phyloP scores from a whole-genome alignment of 1,284 basidiomycete genomes.

The Crucibulum cyathiforme region DNA sequence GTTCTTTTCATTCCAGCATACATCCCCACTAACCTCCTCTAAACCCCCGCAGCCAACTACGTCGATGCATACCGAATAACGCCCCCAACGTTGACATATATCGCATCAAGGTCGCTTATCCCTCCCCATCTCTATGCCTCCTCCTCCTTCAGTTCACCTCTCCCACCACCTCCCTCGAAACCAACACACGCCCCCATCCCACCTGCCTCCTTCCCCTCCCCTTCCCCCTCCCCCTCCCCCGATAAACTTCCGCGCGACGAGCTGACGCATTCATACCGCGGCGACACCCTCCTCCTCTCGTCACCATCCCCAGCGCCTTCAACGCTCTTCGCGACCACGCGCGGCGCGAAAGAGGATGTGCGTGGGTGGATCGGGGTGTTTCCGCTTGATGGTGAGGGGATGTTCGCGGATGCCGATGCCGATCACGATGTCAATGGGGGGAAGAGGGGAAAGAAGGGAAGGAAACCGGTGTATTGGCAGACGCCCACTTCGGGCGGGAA shows the following conservation, averaged over 20 bases:
- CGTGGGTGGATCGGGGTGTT: conserved; percentile 51
- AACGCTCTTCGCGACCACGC: conserved; percentile 51
- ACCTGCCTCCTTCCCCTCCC: background rate
- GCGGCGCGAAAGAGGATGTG: conserved; percentile 38
- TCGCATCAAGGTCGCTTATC: conserved; percentile 42
- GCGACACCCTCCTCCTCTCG: conserved; percentile 52
- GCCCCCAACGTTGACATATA: conserved; percentile 35
- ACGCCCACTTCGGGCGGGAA: conserved; percentile 54
- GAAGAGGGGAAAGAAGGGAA: conserved; percentile 13
- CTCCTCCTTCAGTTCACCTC: background rate
- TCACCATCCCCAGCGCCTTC: conserved; percentile 38
- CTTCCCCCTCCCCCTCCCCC: background rate
- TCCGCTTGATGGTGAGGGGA: conserved; percentile 44
- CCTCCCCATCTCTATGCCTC: conserved; percentile 23
- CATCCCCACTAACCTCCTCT: background rate
- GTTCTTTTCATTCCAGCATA: no score
- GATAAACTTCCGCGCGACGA: background rate
- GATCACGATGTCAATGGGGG: background rate
- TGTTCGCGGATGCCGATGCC: conserved; percentile 21
- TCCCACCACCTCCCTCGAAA: conserved; percentile 9
- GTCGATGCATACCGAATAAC: conserved; percentile 50
- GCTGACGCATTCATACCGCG: conserved; percentile 36
- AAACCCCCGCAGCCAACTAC: conserved; percentile 42
- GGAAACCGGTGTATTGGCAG: conserved; percentile 15
- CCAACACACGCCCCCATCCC: background rate